phyloP scores from a whole-genome alignment of 345 rosid species.

The Rubroshorea leprosula region DNA sequence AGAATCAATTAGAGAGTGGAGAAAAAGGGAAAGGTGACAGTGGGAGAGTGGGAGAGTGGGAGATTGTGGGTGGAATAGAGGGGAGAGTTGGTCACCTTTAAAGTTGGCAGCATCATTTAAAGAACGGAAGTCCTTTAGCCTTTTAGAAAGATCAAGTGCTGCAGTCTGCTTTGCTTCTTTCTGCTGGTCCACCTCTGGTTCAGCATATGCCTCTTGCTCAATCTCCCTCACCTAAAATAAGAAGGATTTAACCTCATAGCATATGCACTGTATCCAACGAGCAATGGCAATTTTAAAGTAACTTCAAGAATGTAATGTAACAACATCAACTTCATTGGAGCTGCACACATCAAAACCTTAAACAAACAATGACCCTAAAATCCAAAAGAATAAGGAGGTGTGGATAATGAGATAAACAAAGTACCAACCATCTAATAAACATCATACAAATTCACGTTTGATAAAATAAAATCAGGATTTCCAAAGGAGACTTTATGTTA shows the following conservation, averaged over 20 bases:
- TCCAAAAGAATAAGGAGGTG: no score
- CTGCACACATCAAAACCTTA: no score
- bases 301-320: no score
- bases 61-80: neutral
- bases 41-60: neutral
- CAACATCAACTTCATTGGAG: neutral
- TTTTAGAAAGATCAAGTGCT: slow-evolving; percentile 78
- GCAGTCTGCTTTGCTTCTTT: slow-evolving; percentile 63
- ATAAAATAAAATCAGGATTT: no score
- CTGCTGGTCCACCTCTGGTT: slow-evolving; percentile 41
- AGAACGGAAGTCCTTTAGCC: slow-evolving; percentile 66
- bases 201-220: slow-evolving; percentile 53
- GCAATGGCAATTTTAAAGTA: no score
- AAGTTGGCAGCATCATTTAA: slow-evolving; percentile 56
- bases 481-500: neutral
- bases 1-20: neutral
- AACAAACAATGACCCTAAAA: no score
- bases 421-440: no score
- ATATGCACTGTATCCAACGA: neutral
- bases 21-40: neutral
- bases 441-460: neutral
- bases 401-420: no score
- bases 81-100: slow-evolving; percentile 49
- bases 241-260: slow-evolving; percentile 1
- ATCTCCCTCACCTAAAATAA: slow-evolving; percentile 72